Base-by-base conservation (phyloP, 371 early-diverging fungal species). In the Mortierella polycephala region DNA sequence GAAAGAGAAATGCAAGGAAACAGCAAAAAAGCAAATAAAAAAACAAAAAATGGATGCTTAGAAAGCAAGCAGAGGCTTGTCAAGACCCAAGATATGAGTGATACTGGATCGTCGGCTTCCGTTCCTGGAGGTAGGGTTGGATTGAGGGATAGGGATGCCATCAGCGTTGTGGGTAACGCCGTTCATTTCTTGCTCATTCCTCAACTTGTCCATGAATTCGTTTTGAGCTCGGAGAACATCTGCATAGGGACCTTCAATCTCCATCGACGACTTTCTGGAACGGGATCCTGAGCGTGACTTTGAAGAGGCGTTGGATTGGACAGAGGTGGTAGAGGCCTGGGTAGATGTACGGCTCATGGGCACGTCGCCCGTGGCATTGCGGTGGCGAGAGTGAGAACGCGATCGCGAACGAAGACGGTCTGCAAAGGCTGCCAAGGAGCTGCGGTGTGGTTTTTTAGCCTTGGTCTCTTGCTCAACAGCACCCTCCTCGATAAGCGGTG, bases 211-310 rank as follows among this genome's bases (percentile, higher is more conserved):
- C 66, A 77, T 58, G 13, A 64, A 71, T 55, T 71, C 77, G 13
- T 60, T 52, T 54, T 77, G 77, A 23, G 77, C 77, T 20, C 60
- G 52, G 23, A 58, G 57, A 56, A 77, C 72, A 20, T 77, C 77
- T 1, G 50, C 69, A 41, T 71, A 71, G n/a, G 72, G 77, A 0
- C 53, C 64, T 13, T 50, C 52, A 14, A 23, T 65, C 11, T 67
- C 67, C 3, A 66, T 6, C 14, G 66, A 66, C 2, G 59, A 21
- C 14, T 60, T 58, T 9, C 67, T 40, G 8, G 63, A 46, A 9
- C 64, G 60, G 12, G 71, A 69, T 14, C 62, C 57, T 16, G 68
- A 55, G 30, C 68, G 53, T 21, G 62, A 62, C 45, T 62, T 69
- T 54, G 60, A 61, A n/a, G 65, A 65, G 18, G 65, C 59, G 11